Conservation (phyloP, 2,329 filamentous ascomycete genomes). For the Nothophaeocryptopus gaeumannii region DNA sequence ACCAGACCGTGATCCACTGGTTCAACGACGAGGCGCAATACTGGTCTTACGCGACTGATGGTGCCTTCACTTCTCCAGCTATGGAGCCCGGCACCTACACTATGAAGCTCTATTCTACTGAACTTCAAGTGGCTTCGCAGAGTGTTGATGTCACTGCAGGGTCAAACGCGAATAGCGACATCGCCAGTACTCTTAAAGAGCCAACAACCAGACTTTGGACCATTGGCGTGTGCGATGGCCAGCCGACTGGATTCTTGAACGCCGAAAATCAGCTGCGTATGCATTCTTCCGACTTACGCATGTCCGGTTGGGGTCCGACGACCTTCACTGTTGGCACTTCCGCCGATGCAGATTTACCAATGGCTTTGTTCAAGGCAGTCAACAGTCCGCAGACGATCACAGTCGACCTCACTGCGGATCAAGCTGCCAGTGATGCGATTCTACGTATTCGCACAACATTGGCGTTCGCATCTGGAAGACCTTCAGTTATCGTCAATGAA, state of each 20-base stretch:
- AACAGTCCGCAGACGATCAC: slow-evolving; percentile 13
- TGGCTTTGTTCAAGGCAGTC: slow-evolving; percentile 17
- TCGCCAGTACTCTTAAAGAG: slow-evolving; percentile 49
- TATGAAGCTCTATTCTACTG: slow-evolving; percentile 63
- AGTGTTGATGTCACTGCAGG: slow-evolving; percentile 53
- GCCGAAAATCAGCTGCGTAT: slow-evolving; percentile 65
- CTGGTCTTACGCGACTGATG: slow-evolving; percentile 58
- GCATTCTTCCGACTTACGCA: slow-evolving; percentile 56
- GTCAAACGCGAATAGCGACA: slow-evolving; percentile 48
- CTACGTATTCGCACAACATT: slow-evolving; percentile 15
- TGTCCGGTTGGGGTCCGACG: slow-evolving; percentile 11
- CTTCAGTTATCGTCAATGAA: slow-evolving; percentile 6
- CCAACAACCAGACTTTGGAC: slow-evolving; percentile 56
- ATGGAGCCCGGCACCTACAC: slow-evolving; percentile 69
- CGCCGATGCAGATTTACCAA: slow-evolving; percentile 6
- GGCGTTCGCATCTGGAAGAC: slow-evolving; percentile 15
- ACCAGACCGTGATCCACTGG: slow-evolving; percentile 63
- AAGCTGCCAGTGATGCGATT: slow-evolving; percentile 8
- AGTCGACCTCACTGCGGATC: slow-evolving; percentile 8
- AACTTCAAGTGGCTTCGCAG: slow-evolving; percentile 54
- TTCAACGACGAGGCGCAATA: slow-evolving; percentile 62
- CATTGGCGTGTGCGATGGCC: slow-evolving; percentile 65
- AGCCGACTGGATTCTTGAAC: slow-evolving; percentile 60
- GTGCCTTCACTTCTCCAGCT: slow-evolving; percentile 60
- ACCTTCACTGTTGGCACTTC: slow-evolving; percentile 11